Base-by-base conservation (phyloP, 2,329 filamentous ascomycete genomes). In the Elsinoe batatas region DNA sequence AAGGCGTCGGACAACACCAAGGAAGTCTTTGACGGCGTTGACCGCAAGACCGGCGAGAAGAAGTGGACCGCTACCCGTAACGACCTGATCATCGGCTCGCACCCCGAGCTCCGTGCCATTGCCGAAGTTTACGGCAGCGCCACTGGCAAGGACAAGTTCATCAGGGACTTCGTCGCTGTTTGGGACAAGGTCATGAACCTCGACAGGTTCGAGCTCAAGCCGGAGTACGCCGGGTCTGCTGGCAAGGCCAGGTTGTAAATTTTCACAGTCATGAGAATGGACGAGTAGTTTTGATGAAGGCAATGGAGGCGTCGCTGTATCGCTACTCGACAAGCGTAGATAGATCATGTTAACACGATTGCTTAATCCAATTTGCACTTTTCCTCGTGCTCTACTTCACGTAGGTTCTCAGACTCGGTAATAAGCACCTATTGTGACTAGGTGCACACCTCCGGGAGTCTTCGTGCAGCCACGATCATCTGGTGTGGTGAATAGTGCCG, bases 151-250 rank as follows among this genome's bases (percentile, higher is more conserved):
- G 75, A 79, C 57, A 84, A 83, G 74, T 85, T 89, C 58, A 79
- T 81, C 42, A 80, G 78, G 69, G 85, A 89, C 73, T 89, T 89
- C 64, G 76, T 88, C 13, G 72, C 75, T 6, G 83, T 81, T 2
- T 89, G 85, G 85, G 74, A 75, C 63, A 89, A 89, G 81, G 80
- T 89, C 10, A 84, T 85, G 80, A 84, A 85, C 65, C 66, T 84
- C 56, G 85, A 89, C 67, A 79, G 85, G 11, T 89, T 82, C 64
- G 85, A 88, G 61, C 58, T 81, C 54, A 58, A 32, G 50, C 50
- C 50, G 3, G 42, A 58, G 37, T 51, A 54, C 38, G 53, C 58
- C 13, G 50, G 56, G 38, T 46, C 42, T 32, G 44, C 38, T 22
- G 46, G 57, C 46, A 59, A 51, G 40, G 55, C 58, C 18, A 47